Base-by-base conservation (phyloP, 169 alveolate genomes). In the Plasmodium fragile region DNA sequence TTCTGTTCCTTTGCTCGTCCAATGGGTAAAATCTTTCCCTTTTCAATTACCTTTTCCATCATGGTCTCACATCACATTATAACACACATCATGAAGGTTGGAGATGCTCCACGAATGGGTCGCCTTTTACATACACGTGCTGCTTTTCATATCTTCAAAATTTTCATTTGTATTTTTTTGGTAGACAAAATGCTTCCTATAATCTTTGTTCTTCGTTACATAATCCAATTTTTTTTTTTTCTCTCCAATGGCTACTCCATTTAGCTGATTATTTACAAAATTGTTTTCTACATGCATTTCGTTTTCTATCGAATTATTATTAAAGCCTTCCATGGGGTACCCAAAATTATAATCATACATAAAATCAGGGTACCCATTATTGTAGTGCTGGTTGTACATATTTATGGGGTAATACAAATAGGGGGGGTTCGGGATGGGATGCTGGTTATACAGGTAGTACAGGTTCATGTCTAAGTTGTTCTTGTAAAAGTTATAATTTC, bases 391-490 rank as follows among this genome's bases (percentile, higher is more conserved):
- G 71, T 10, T 36, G 25, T 25, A 43, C 36, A 87, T 28, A 72
- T 87, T 53, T 4, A 87, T 18, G 32, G 93, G 93, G 36, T 77
- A 59, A 41, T 53, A 87, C 52, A 87, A 34, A 59, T 87, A 87
- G 4, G 84, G 80, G 71, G 53, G 78, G 34, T 36, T 82, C 32
- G 45, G 89, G 4, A 78, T 75, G 32, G 16, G 70, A 6, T 87
- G 93, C 36, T 78, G 78, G 49, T 78, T 87, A 30, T 87, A 78
- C 65, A 87, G 45, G 49, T 87, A 87, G 72, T 39, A 87, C 81
- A 87, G 69, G 41, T 77, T 87, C 89, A 78, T 87, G 49, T 87
- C 93, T 30, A 87, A 13, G 52, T 59, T 75, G 89, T 87, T 77
- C 81, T 87, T 87, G 43, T 70, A 87, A 22, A 87, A 34, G 69